Conservation (phyloP, 2,329 filamentous ascomycete genomes). For the Exophiala oligosperma region DNA sequence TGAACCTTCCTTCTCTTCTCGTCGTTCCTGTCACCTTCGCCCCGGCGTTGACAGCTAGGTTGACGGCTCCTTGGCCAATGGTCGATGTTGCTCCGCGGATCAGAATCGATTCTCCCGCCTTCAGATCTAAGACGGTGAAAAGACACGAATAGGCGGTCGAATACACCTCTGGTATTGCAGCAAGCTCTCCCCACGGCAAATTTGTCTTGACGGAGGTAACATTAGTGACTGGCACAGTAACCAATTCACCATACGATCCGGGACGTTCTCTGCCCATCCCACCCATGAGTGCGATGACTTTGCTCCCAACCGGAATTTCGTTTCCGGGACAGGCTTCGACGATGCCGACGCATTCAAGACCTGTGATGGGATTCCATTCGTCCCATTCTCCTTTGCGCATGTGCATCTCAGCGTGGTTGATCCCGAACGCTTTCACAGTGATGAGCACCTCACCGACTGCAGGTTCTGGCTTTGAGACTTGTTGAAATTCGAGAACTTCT, state of each 20-base stretch:
- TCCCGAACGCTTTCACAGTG: constrained; percentile 43
- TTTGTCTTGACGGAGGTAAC: constrained; percentile 33
- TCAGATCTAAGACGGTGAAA: constrained; percentile 39
- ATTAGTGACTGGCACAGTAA: constrained; percentile 36
- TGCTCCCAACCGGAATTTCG: constrained; percentile 35
- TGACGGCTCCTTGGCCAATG: constrained; percentile 42
- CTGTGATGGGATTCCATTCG: constrained; percentile 29
- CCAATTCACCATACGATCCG: constrained; percentile 44
- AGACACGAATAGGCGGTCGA: constrained; percentile 43
- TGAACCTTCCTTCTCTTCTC: constrained; percentile 33
- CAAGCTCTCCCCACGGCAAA: constrained; percentile 42
- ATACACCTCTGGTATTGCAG: constrained; percentile 44
- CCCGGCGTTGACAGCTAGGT: constrained; percentile 39
- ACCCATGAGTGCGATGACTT: constrained; percentile 45
- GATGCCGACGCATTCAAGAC: constrained; percentile 44
- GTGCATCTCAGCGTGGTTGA: constrained; percentile 50
- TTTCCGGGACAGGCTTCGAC: constrained; percentile 38
- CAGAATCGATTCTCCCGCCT: constrained; percentile 37
- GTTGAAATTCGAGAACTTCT: constrained; percentile 32
- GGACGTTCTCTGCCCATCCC: constrained; percentile 42
- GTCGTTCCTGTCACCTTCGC: constrained; percentile 43
- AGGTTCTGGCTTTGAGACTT: constrained; percentile 33
- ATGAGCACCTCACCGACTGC: constrained; percentile 34
- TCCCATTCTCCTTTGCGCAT: constrained; percentile 44
- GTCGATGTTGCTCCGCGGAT: constrained; percentile 45